phyloP scores from a whole-genome alignment of 805 yeast genomes.

The Candida insectalens region DNA sequence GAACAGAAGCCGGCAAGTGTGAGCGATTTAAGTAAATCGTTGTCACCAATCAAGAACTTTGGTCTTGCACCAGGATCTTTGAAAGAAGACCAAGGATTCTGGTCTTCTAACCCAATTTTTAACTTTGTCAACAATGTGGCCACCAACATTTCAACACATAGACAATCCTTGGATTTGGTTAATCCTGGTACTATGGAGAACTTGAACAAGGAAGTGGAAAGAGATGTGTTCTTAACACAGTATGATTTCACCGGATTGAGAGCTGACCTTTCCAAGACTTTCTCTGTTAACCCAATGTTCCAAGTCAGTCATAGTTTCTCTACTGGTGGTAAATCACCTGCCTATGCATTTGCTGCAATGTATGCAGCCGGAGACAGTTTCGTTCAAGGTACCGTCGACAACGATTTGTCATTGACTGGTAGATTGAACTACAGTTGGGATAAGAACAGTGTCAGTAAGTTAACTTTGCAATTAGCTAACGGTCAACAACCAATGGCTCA shows the following conservation, averaged over 20 bases:
- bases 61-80: constrained; percentile 39
- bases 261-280: constrained; percentile 91
- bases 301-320: constrained; percentile 93
- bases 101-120: constrained; percentile 79
- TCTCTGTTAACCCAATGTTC: constrained; percentile 86
- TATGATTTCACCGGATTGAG: constrained; percentile 91
- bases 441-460: constrained; percentile 65
- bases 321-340: constrained; percentile 80
- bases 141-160: constrained; percentile 61
- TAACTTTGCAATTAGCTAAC: constrained; percentile 78
- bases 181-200: constrained; percentile 96
- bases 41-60: constrained; percentile 41
- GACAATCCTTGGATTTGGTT: constrained; percentile 69
- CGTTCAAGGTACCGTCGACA: constrained; percentile 87
- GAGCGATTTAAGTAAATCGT: constrained; percentile 48
- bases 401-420: constrained; percentile 76
- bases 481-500: constrained; percentile 92
- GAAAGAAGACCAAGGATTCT: constrained; percentile 44
- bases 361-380: constrained; percentile 80
- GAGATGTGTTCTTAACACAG: constrained; percentile 86
- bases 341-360: constrained; percentile 84
- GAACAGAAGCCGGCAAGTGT: constrained; percentile 13
- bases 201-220: constrained; percentile 84
- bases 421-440: constrained; percentile 90
- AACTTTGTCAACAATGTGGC: constrained; percentile 72